These are phyloP conservation scores for Colletotrichum noveboracense DNA, from an alignment of 2,329 filamentous ascomycete species.

Conservation along the genomic window DNA sequence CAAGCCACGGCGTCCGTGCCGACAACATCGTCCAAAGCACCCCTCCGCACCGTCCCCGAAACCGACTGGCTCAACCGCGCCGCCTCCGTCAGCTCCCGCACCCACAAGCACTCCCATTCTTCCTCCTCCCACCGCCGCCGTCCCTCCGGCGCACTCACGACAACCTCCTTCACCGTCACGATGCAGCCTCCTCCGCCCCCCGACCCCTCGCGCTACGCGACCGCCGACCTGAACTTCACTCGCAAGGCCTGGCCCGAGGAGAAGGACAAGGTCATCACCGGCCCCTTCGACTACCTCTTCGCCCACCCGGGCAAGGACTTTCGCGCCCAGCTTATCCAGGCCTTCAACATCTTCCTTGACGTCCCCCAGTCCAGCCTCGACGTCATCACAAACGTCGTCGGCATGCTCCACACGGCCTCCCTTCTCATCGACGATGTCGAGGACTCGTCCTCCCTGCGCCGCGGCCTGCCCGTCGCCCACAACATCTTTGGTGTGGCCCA, in stretches of 20 bases:
- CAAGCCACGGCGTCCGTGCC: conserved; percentile 16
- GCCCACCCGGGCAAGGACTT: conserved; percentile 86
- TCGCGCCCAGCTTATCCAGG: conserved; percentile 76
- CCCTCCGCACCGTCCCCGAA: conserved; percentile 63
- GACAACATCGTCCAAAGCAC: conserved; percentile 39
- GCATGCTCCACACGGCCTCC: conserved; percentile 86
- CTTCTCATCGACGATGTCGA: conserved; percentile 89
- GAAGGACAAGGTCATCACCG: conserved; percentile 79
- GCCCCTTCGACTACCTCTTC: conserved; percentile 82
- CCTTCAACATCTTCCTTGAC: conserved; percentile 82
- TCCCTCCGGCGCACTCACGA: conserved; percentile 22
- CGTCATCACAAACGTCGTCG: conserved; percentile 79
- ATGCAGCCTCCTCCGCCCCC: conserved; percentile 46
- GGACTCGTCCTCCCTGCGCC: conserved; percentile 77
- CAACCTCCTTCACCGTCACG: conserved; percentile 35
- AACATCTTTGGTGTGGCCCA: conserved; percentile 85
- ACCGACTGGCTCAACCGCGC: conserved; percentile 57
- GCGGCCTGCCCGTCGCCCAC: conserved; percentile 83
- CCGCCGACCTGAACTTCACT: conserved; percentile 60
- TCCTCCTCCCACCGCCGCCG: conserved; percentile 4
- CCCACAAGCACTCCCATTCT: conserved; percentile 4
- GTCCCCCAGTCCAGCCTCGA: conserved; percentile 73
- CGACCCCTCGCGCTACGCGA: conserved; percentile 58
- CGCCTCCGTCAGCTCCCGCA: conserved; percentile 33
- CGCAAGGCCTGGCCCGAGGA: conserved; percentile 68